A percentile compares a stretch with the other conserved stretches of the same genome.
phyloP scores from a whole-genome alignment of 2,329 filamentous ascomycete species.

The Stachybotrys chlorohalonatus region DNA sequence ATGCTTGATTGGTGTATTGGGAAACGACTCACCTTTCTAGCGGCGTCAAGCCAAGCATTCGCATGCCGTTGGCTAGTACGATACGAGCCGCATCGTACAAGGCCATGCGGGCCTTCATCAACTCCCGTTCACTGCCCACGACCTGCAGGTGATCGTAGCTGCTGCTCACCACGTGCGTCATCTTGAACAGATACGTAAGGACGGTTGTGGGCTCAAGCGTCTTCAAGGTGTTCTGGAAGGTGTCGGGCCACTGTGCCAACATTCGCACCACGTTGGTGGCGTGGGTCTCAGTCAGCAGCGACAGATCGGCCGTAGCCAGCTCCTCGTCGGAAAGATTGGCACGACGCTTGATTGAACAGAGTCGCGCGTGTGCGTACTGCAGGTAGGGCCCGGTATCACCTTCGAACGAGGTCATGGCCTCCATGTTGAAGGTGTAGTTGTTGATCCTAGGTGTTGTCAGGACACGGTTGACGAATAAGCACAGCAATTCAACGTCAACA shows the following conservation, averaged over 20 bases:
- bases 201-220: constrained; percentile 63
- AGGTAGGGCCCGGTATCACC: constrained; percentile 80
- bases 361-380: constrained; percentile 71
- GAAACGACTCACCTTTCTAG: constrained; percentile 44
- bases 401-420: constrained; percentile 75
- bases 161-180: constrained; percentile 71
- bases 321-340: constrained; percentile 46
- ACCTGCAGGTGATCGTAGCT: constrained; percentile 78
- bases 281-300: constrained; percentile 61
- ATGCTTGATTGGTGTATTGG: not conserved
- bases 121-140: constrained; percentile 65
- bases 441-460: constrained; percentile 37
- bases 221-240: constrained; percentile 74
- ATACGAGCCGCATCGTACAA: constrained; percentile 68
- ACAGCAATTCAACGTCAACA: fast-evolving
- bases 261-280: constrained; percentile 65
- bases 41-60: constrained; percentile 66
- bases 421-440: constrained; percentile 68
- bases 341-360: constrained; percentile 54
- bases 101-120: constrained; percentile 60
- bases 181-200: constrained; percentile 65
- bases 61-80: constrained; percentile 77
- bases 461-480: not conserved
- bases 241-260: constrained; percentile 78
- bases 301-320: constrained; percentile 54